Percentiles rank a stretch among this genome's conserved stretches.
Conservation (phyloP, 2,329 filamentous ascomycete genomes). For the Sarocladium strictum region DNA sequence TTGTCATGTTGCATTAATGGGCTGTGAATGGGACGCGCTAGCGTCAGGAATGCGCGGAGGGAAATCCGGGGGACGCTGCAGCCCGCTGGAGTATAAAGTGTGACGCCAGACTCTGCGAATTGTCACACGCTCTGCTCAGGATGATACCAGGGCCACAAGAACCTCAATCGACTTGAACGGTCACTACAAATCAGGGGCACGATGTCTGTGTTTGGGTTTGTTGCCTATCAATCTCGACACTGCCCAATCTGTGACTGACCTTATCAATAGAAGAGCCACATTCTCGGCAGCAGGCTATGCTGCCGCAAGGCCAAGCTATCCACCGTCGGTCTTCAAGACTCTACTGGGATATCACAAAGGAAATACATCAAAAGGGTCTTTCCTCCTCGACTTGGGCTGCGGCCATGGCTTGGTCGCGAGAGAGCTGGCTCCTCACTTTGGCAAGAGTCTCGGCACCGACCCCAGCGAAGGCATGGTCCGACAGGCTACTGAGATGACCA, state of each 20-base stretch:
- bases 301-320: conserved; percentile 54
- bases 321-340: conserved; percentile 44
- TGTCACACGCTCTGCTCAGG: too few species aligned
- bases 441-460: conserved; percentile 42
- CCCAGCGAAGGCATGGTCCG: conserved; percentile 48
- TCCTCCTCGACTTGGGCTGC: conserved; percentile 54
- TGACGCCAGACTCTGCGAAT: not conserved
- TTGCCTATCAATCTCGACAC: not conserved
- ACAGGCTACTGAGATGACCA: conserved; percentile 38
- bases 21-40: not conserved
- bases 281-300: conserved; percentile 55
- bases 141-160: too few species aligned
- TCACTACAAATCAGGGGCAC: not conserved
- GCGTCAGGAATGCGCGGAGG: not conserved
- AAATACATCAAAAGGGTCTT: conserved; percentile 21
- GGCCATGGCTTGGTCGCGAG: conserved; percentile 55
- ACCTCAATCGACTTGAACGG: too few species aligned
- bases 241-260: not conserved
- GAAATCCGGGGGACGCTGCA: not conserved
- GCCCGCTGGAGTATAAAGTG: not conserved
- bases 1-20: not conserved
- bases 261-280: conserved; percentile 38
- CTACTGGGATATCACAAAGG: conserved; percentile 48
- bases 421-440: conserved; percentile 43
- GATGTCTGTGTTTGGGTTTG: conserved; percentile 22